Base-by-base conservation (phyloP, 768 basidiomycete species). In the Heimioporus sp. region DNA sequence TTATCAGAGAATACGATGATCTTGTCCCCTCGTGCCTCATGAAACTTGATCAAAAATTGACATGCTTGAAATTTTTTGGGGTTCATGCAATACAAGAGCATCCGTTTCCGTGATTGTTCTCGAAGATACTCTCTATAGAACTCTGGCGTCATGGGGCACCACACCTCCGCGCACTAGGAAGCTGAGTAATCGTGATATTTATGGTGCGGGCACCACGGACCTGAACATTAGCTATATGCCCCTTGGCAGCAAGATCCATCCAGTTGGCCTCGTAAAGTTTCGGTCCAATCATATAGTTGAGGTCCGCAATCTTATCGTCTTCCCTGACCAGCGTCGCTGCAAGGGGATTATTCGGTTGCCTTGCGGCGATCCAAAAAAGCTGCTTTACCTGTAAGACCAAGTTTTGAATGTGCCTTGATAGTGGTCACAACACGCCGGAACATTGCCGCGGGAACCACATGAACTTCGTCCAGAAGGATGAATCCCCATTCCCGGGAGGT, bases 161-260 rank as follows among this genome's bases (percentile, higher is more conserved):
- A 99, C 9, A 99, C 97, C 71, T 99, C 97, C 15, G 97, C 97
- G 66, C 97, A 99, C 92, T 98, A 61, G 19, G 19, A 44, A 46
- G 20, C 44, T 52, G 17, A 53, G 30, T 50, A 56, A 52, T 43
- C 36, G 13, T 12, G 17, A 41, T 28, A 39, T 30, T 9, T 1
- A 21, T 5, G 28, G 11, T 16, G 21, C 24, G 34, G 47, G 35
- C 51, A 42, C 35, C 28, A 66, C 79, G 60, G 67, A 94, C 94
- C 85, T 98, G 95, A n/a, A 99, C 97, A 65, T 97, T 98, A 8
- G 97, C 97, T 65, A 99, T 99, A 70, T 99, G 97, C 2, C 97
- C 97, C 72, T 98, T 98, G 54, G 92, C 93, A 48, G 97, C 97
- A 60, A 99, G 83, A 70, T 99, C 97, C 96, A 99, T 98, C 97